Conservation (phyloP, 192 early-diverging fungal genomes). For the Paraglomus brasilianum region DNA sequence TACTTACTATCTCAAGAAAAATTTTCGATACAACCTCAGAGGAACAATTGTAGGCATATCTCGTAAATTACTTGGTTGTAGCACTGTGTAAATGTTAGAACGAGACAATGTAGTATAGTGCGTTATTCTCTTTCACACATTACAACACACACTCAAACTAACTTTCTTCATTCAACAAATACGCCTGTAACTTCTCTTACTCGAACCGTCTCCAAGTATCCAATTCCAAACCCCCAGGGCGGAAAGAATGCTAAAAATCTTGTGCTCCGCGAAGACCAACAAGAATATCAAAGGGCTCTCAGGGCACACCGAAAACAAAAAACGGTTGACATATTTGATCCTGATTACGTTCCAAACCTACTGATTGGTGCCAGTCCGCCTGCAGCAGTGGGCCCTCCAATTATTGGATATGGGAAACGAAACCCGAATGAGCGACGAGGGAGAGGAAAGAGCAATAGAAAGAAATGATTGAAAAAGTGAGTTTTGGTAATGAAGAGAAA, state of each 20-base stretch:
- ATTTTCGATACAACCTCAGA: constrained; percentile 86
- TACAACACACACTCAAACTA: too few species aligned
- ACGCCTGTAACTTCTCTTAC: not conserved
- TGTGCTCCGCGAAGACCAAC: constrained; percentile 89
- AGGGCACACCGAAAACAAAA: constrained; percentile 51
- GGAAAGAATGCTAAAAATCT: constrained; percentile 75
- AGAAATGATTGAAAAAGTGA: constrained; percentile 42
- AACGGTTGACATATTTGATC: constrained; percentile 63
- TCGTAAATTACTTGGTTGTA: not conserved
- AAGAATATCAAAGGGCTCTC: constrained; percentile 72
- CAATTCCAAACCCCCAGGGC: constrained; percentile 80
- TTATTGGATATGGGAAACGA: constrained; percentile 65
- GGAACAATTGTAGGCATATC: constrained; percentile 69
- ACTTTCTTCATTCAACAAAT: too few species aligned
- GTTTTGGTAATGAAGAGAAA: not conserved
- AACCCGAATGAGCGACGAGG: constrained; percentile 62
- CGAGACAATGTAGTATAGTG: not conserved
- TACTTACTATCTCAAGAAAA: constrained; percentile 82
- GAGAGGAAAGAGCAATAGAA: constrained; percentile 51
- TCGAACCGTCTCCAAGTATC: constrained; percentile 50
- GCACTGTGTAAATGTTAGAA: not conserved
- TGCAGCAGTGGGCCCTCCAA: constrained; percentile 62
- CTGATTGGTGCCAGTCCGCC: constrained; percentile 46
- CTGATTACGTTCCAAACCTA: constrained; percentile 60
- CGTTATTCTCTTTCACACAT: too few species aligned